Evolutionary conservation across 2,329 filamentous ascomycete species (phyloP).

Genomic region (Fusarium graminum): DNA sequence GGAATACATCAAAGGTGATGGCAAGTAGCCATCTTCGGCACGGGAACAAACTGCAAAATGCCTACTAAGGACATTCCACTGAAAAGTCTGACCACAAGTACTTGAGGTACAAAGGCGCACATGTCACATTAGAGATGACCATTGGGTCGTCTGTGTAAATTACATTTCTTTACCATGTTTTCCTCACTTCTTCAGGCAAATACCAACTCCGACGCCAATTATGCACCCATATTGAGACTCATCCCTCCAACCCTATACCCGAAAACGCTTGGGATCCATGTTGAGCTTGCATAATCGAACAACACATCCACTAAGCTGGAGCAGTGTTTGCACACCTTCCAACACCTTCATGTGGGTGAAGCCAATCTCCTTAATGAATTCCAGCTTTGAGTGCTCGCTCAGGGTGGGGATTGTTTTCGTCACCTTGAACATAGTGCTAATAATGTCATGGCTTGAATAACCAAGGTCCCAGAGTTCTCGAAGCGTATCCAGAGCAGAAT

Average conservation of each 20-base stretch:
- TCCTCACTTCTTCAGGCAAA: conserved; percentile 38
- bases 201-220: conserved; percentile 40
- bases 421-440: conserved; percentile 98
- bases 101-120: conserved; percentile 31
- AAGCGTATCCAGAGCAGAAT: conserved; percentile 85
- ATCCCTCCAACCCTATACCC: conserved; percentile 46
- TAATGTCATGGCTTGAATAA: conserved; percentile 99
- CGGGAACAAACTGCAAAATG: conserved; percentile 2
- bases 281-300: conserved; percentile 94
- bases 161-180: conserved; percentile 35
- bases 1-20: conserved; percentile 64
- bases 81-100: conserved; percentile 20
- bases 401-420: conserved; percentile 95
- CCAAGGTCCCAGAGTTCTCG: conserved; percentile 94
- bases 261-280: conserved; percentile 91
- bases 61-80: conserved; percentile 1
- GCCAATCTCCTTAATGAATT: conserved; percentile 98
- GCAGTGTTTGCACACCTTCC: conserved; percentile 94
- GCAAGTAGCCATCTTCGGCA: conserved; percentile 46
- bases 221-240: conserved; percentile 24
- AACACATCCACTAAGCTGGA: conserved; percentile 93
- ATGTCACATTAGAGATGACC: conserved; percentile 36
- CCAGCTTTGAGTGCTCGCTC: conserved; percentile 93
- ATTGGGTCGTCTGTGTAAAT: conserved; percentile 43
- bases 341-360: conserved; percentile 99